Percentiles rank a stretch among this genome's conserved stretches.
Evolutionary conservation across 805 yeast species (phyloP).

Genomic region (Saccharomycopsis capsularis): DNA sequence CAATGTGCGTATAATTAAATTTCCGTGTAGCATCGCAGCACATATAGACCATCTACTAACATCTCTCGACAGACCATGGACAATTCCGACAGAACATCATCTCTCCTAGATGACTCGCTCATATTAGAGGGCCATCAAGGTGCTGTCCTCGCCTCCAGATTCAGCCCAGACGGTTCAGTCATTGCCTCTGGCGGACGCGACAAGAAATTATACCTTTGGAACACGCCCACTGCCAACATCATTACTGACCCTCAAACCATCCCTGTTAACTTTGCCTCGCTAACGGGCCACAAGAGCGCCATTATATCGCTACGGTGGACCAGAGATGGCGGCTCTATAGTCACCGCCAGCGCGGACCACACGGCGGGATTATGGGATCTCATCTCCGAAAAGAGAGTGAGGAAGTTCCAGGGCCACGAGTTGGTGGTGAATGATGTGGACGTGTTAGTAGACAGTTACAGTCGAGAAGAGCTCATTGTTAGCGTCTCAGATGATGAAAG

Average conservation of each 20-base stretch:
- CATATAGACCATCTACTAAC: not conserved
- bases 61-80: not conserved
- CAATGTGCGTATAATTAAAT: too few relatives aligned
- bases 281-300: conserved; percentile 57
- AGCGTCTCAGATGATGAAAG: conserved; percentile 66
- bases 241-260: conserved; percentile 21
- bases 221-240: conserved; percentile 20
- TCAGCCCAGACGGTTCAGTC: conserved; percentile 43
- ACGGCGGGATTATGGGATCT: conserved; percentile 60
- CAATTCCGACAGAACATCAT: not conserved
- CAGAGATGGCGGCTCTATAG: conserved; percentile 36
- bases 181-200: conserved; percentile 64
- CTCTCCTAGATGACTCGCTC: conserved; percentile 4
- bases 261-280: conserved; percentile 37
- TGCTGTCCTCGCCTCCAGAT: conserved; percentile 45
- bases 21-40: too few relatives aligned
- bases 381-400: conserved; percentile 44
- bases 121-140: conserved; percentile 48
- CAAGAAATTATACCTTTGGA: conserved; percentile 34
- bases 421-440: conserved; percentile 51
- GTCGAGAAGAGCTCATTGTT: conserved; percentile 29
- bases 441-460: conserved; percentile 22
- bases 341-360: conserved; percentile 54
- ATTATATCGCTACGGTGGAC: conserved; percentile 55
- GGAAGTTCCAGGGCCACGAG: conserved; percentile 48